Evolutionary conservation across 108 stramenopile species (phyloP), one percentile per base, ranked within the genome.

Genomic region (Hondaea fermentalgiana): DNA sequence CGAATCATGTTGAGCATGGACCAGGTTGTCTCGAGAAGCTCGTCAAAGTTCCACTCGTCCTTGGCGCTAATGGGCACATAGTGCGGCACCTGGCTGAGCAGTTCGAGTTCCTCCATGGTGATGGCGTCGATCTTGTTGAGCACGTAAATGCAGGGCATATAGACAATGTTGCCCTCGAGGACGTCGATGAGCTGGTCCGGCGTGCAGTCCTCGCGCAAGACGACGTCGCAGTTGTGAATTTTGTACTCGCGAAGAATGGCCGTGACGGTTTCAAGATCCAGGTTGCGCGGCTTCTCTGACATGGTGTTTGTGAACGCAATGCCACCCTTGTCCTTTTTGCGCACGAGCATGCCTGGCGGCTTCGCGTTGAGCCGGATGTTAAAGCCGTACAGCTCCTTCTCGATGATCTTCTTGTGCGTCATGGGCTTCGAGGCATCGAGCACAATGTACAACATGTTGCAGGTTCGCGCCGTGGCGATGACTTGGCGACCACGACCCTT

Each of bases 381-480:
- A 92, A 99, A 98, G 29, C 93, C 96, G 90, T 97, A 95, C 25
- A 99, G 93, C 93, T 99, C 99, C 42, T 89, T 72, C 93, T 99
- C 98, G 90, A 99, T 98, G 83, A 98, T 95, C 87, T 97, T 96
- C 92, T 99, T 99, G 93, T 98, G 98, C 14, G 97, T 98, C 43
- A 98, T 94, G 72, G 97, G 97, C 93, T 99, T 99, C 88, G 90
- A 95, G 28, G 96, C 90, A 90, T 99, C 98, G 72, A 98, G 90
- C 19, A 99, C 97, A 72, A 99, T 95, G 29, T 99, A 90, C 72
- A 99, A 96, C 53, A 98, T 90, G 92, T 99, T 98, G 95, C 98
- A 98, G 8, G 98, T 98, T 14, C 98, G 93, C 5, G 99, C 99
- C 3, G 97, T 95, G 45, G 94, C 93, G 93, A 98, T 97, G 72